Conservation (phyloP, 441 rosid species). For the Aquilaria agallochum region DNA sequence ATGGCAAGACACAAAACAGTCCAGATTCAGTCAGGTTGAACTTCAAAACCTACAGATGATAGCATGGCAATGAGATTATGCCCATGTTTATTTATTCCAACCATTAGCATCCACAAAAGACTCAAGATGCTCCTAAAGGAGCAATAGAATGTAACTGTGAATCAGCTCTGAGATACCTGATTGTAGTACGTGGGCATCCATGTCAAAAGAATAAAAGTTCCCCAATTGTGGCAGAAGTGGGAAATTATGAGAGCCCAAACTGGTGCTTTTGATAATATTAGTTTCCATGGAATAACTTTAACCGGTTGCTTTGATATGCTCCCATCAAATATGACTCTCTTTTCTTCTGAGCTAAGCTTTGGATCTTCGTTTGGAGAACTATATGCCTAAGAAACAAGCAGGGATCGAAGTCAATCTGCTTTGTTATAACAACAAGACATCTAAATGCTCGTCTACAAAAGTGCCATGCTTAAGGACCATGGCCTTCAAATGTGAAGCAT, state of each 20-base stretch:
- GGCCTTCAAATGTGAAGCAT: too few relatives aligned
- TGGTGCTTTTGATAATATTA: slow-evolving; percentile 77
- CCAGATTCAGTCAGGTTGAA: slow-evolving; percentile 91
- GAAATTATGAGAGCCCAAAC: slow-evolving; percentile 83
- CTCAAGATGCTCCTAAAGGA: too few relatives aligned
- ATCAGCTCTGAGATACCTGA: slow-evolving; percentile 33
- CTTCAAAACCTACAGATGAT: slow-evolving; percentile 58
- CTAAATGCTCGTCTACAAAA: not conserved
- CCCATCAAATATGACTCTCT: slow-evolving; percentile 49
- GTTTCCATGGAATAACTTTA: slow-evolving; percentile 75
- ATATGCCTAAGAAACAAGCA: slow-evolving; percentile 42
- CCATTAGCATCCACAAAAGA: too few relatives aligned
- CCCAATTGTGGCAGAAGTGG: slow-evolving; percentile 96
- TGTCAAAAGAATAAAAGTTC: slow-evolving; percentile 89
- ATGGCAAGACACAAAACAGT: slow-evolving; percentile 74
- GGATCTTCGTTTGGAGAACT: slow-evolving; percentile 86
- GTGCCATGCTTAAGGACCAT: too few relatives aligned
- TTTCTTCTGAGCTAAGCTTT: slow-evolving; percentile 61
- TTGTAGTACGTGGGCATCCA: slow-evolving; percentile 98
- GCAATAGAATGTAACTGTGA: too few relatives aligned
- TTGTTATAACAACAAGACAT: not conserved
- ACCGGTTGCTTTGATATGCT: slow-evolving; percentile 64
- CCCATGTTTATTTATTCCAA: too few relatives aligned
- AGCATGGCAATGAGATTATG: too few relatives aligned
- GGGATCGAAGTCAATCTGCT: too few relatives aligned